Evolutionary conservation across 2,329 filamentous ascomycete genomes (phyloP), one percentile per base, ranked within the genome.

Genomic region (Trichophyton benhamiae): DNA sequence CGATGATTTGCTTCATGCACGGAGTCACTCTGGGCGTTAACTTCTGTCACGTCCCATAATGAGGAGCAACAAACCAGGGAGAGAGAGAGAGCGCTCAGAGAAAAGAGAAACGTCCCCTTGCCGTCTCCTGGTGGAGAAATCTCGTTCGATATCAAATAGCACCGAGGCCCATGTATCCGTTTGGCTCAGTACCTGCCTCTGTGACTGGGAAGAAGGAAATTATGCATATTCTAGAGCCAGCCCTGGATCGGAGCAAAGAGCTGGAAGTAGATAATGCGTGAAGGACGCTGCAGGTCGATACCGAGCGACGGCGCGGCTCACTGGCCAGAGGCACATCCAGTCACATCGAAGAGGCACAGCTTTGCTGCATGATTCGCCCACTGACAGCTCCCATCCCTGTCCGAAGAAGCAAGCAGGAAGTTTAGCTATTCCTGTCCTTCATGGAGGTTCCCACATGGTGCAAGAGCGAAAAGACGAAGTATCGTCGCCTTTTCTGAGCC

Each of bases 401-500:
- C 11, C 49, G 49, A 30, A 30, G 25, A 22, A 27, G 22, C 20
- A 30, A 38, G 33, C 33, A 38, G 33, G 33, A 38, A 38, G 33
- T 38, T 7, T 38, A 38, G 11, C 33, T 38, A 38, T 38, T 38
- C 33, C 3, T 38, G 33, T 38, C 33, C 33, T 38, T 38, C 33
- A 38, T 53, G 49, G 49, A 27, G 46, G 22, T 53, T 53, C 22
- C 49, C 49, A 53, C 49, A 53, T 53, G 49, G 49, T 48, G 44
- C 44, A 25, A 22, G 11, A 38, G 33, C 9, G 33, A 11, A 38
- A 38, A 30, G 33, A 38, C 33, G 33, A 38, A 38, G 2, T 13
- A 13, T 13, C 33, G 8, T 38, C 33, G 33, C 33, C 33, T 13
- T 13, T 38, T 13, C 1, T 38, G 9, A 11, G 33, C 4, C 9